phyloP scores from a whole-genome alignment of 495 filamentous ascomycete species.

The Neurospora sp. region DNA sequence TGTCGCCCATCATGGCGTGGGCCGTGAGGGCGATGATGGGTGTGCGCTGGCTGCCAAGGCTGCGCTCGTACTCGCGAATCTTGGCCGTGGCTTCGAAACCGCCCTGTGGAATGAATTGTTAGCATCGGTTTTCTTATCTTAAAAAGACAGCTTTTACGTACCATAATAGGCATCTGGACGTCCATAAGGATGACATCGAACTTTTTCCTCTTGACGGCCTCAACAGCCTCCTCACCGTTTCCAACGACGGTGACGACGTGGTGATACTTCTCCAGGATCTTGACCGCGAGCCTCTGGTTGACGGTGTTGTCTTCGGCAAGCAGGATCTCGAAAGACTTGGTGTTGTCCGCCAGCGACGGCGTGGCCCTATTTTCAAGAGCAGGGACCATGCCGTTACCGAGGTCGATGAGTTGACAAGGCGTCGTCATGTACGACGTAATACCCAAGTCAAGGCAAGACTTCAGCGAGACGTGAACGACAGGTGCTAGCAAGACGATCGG shows the following conservation, averaged over 20 bases:
- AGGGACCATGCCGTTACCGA: constrained; percentile 98
- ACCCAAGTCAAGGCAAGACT: constrained; percentile 88
- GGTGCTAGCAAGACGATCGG: constrained; percentile 91
- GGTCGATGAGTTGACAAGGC: constrained; percentile 86
- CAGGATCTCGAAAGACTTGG: constrained; percentile 90
- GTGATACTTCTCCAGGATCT: constrained; percentile 96
- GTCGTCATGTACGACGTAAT: constrained; percentile 99
- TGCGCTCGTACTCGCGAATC: constrained; percentile 89
- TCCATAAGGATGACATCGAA: constrained; percentile 99
- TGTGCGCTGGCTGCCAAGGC: constrained; percentile 64
- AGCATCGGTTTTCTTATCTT: constrained; percentile 11
- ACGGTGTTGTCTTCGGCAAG: constrained; percentile 97
- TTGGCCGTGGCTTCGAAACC: constrained; percentile 96
- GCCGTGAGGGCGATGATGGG: constrained; percentile 97
- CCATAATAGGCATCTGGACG: constrained; percentile 99
- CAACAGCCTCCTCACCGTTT: constrained; percentile 86
- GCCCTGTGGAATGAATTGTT: constrained; percentile 42
- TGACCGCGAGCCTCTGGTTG: constrained; percentile 91
- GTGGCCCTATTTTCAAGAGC: constrained; percentile 90
- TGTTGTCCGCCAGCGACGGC: constrained; percentile 85
- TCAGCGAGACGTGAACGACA: constrained; percentile 82
- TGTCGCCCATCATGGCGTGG: constrained; percentile 97
- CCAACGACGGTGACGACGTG: constrained; percentile 93
- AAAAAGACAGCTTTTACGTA: constrained; percentile 26
- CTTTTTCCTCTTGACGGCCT: constrained; percentile 76